phyloP scores from a whole-genome alignment of 805 yeast species.

The Pichia pseudocactophila region DNA sequence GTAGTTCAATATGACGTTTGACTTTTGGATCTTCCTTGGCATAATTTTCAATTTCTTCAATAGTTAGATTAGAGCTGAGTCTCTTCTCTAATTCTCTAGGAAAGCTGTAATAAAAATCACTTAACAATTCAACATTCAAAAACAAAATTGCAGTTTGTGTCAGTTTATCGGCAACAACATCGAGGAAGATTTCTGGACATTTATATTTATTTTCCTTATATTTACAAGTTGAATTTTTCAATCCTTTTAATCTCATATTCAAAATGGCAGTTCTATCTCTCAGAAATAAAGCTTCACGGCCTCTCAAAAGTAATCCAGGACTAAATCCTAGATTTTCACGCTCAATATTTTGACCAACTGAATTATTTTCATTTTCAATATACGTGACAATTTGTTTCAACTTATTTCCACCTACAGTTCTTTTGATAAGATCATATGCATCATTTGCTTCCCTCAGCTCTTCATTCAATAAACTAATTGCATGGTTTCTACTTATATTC shows the following conservation, averaged over 20 bases:
- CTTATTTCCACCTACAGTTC: constrained; percentile 75
- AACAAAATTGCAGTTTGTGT: constrained; percentile 91
- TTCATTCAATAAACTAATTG: constrained; percentile 65
- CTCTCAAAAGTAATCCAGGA: constrained; percentile 60
- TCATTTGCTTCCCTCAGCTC: constrained; percentile 77
- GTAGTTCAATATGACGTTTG: constrained; percentile 84
- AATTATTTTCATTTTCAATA: constrained; percentile 38
- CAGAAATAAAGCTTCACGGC: constrained; percentile 76
- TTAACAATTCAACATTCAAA: constrained; percentile 83
- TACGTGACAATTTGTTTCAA: constrained; percentile 75
- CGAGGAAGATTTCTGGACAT: constrained; percentile 92
- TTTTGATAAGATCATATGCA: constrained; percentile 49
- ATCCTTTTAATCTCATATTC: constrained; percentile 64
- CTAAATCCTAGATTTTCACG: constrained; percentile 83
- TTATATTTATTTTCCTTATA: constrained; percentile 72
- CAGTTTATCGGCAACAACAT: constrained; percentile 83
- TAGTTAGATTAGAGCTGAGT: constrained; percentile 51
- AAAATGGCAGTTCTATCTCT: constrained; percentile 63
- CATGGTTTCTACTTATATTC: constrained; percentile 70
- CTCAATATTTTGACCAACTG: constrained; percentile 31
- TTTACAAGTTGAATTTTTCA: constrained; percentile 69
- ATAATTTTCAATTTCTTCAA: constrained; percentile 75
- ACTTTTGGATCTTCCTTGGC: constrained; percentile 94
- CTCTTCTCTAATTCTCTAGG: constrained; percentile 86
- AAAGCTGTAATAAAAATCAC: constrained; percentile 93